Conservation (phyloP, 2,329 filamentous ascomycete genomes). For the Akanthomyces lecanii region DNA sequence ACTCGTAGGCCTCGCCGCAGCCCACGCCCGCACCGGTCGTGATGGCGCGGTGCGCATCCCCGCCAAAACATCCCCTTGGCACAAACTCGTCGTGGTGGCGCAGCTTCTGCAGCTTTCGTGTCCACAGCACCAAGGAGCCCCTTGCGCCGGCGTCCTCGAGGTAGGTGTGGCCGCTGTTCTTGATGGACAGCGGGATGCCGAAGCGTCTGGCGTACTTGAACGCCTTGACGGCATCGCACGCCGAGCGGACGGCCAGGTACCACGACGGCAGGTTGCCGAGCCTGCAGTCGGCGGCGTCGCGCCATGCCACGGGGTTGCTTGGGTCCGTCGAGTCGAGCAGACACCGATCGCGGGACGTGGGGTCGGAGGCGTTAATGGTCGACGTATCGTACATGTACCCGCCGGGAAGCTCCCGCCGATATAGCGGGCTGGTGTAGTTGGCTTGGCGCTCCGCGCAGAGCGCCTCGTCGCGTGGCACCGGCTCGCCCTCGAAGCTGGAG, state of each 20-base stretch:
- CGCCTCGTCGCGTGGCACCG: constrained; percentile 8
- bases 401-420: constrained; percentile 17
- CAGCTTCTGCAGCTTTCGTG: constrained; percentile 12
- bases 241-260: constrained; percentile 15
- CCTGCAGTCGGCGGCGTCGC: constrained; percentile 11
- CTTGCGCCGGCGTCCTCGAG: background rate
- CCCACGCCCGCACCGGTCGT: constrained; percentile 14
- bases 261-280: constrained; percentile 20
- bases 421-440: constrained; percentile 16
- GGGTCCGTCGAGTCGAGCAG: constrained; percentile 17
- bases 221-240: constrained; percentile 16
- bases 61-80: background rate
- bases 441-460: constrained; percentile 17
- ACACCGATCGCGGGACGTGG: constrained; percentile 18
- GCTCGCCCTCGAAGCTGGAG: constrained; percentile 19
- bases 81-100: constrained; percentile 5
- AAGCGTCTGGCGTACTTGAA: constrained; percentile 15
- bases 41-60: background rate
- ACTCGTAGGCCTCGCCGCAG: constrained; percentile 16
- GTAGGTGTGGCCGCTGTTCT: constrained; percentile 15
- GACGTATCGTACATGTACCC: constrained; percentile 23
- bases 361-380: constrained; percentile 18
- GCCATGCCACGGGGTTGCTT: constrained; percentile 2
- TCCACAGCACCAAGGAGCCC: constrained; percentile 16
- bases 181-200: constrained; percentile 12